Evolutionary conservation across 2,329 filamentous ascomycete genomes (phyloP).

Genomic region (Fusarium sp.): DNA sequence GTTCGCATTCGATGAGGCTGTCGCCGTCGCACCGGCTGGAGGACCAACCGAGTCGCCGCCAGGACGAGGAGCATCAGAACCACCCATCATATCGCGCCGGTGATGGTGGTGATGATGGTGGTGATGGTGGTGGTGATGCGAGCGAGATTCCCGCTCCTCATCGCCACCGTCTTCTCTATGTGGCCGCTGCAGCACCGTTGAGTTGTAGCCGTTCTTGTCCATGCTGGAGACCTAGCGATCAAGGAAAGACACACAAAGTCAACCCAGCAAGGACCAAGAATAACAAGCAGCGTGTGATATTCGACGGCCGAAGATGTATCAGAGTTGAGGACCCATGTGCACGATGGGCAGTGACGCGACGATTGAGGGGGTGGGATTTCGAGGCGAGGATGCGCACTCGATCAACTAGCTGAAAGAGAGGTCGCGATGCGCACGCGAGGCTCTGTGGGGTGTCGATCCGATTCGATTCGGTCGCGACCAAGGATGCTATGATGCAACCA

Average conservation of each 20-base stretch:
- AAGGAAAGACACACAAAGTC: conserved; percentile 24
- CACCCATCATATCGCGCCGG: conserved; percentile 62
- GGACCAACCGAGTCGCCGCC: conserved; percentile 26
- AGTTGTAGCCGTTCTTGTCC: conserved; percentile 61
- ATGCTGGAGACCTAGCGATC: conserved; percentile 49
- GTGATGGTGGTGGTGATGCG: conserved; percentile 51
- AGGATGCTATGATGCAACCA: conserved; percentile 31
- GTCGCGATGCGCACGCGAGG: conserved; percentile 47
- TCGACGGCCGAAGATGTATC: conserved; percentile 37
- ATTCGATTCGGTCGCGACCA: conserved; percentile 40
- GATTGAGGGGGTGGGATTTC: conserved; percentile 27
- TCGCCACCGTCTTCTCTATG: conserved; percentile 54
- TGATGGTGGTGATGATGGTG: conserved; percentile 53
- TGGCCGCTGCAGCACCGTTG: conserved; percentile 63
- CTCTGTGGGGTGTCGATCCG: conserved; percentile 30
- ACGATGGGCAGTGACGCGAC: conserved; percentile 41
- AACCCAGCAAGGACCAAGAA: conserved; percentile 11
- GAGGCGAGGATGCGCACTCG: conserved; percentile 34
- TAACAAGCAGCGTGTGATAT: conserved; percentile 33
- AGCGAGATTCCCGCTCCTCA: conserved; percentile 49
- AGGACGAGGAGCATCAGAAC: conserved; percentile 42
- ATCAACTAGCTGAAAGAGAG: conserved; percentile 19
- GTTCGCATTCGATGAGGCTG: conserved; percentile 39
- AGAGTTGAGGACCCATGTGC: conserved; percentile 45
- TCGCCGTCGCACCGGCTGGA: conserved; percentile 35